Evolutionary conservation across 768 basidiomycete genomes (phyloP).

Genomic region (Gymnopilus junonius): DNA sequence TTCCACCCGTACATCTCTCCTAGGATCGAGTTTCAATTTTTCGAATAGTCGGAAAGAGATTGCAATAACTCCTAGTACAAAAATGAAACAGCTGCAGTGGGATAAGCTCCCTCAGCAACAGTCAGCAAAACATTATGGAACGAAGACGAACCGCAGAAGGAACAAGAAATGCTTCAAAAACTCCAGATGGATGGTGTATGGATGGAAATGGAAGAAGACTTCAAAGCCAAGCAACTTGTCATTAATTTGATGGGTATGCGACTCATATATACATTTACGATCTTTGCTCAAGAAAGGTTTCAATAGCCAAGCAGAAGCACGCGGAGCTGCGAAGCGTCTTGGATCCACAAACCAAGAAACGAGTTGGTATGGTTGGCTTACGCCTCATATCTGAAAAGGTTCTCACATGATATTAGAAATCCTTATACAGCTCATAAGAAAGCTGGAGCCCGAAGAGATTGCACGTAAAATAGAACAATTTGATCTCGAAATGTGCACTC

Average conservation of each 20-base stretch:
- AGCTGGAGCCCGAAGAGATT: conserved; percentile 85
- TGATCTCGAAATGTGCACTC: conserved; percentile 84
- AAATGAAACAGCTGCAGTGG: conserved; percentile 99
- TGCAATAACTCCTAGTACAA: conserved; percentile 79
- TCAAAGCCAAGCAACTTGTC: conserved; percentile 94
- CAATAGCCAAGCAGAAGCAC: conserved; percentile 79
- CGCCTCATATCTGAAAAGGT: neutral
- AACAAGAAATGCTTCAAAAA: conserved; percentile 81
- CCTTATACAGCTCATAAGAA: conserved; percentile 85
- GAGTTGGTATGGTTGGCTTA: conserved; percentile 72
- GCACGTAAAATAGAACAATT: conserved; percentile 84
- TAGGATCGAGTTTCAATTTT: conserved; percentile 60
- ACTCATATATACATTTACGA: neutral
- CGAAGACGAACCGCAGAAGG: conserved; percentile 67
- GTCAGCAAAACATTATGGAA: conserved; percentile 88
- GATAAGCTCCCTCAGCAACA: conserved; percentile 94
- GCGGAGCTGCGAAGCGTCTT: conserved; percentile 92
- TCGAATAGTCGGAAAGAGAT: conserved; percentile 82
- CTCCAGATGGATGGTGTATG: conserved; percentile 87
- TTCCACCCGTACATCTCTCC: conserved; percentile 64
- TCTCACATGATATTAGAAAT: conserved; percentile 65
- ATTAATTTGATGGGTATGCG: conserved; percentile 81
- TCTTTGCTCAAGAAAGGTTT: conserved; percentile 2
- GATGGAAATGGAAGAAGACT: conserved; percentile 97
- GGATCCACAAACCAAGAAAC: conserved; percentile 89